These are phyloP conservation scores for Yamagishiella unicocca DNA, from an alignment of 139 green algal species.

Conservation along the genomic window DNA sequence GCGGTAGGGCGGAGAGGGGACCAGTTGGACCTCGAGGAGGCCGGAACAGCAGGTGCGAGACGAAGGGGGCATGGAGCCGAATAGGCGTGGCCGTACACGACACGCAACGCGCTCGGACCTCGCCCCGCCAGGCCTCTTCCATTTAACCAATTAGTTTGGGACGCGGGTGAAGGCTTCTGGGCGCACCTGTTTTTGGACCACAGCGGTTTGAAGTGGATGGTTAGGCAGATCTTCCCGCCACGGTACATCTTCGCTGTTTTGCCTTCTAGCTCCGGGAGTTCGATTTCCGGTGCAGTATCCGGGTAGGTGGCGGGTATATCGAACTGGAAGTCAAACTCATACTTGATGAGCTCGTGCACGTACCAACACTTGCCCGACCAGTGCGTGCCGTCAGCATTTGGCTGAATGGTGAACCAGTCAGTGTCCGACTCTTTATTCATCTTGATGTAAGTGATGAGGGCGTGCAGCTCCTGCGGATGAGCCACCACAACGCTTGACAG, in stretches of 20 bases:
- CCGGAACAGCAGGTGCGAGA: too few relatives aligned
- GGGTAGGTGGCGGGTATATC: constrained; percentile 97
- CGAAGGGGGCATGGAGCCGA: too few relatives aligned
- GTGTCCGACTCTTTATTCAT: constrained; percentile 95
- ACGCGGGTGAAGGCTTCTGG: too few relatives aligned
- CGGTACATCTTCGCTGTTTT: constrained; percentile 99
- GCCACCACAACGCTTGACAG: neutral
- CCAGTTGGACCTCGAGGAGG: too few relatives aligned
- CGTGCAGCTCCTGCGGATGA: constrained; percentile 86
- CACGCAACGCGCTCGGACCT: too few relatives aligned
- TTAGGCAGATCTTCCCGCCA: constrained; percentile 97
- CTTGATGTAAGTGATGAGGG: constrained; percentile 96
- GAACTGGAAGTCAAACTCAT: constrained; percentile 98
- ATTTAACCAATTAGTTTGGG: too few relatives aligned
- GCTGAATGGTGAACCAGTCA: constrained; percentile 97
- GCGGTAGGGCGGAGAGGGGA: too few relatives aligned
- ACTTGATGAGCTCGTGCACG: constrained; percentile 94
- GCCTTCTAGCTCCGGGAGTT: constrained; percentile 96
- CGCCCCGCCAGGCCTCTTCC: too few relatives aligned
- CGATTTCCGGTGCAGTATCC: constrained; percentile 90
- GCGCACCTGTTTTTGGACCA: constrained; percentile 91
- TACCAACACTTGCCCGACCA: constrained; percentile 95
- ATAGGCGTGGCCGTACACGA: too few relatives aligned
- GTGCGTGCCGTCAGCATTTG: constrained; percentile 84
- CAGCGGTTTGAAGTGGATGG: constrained; percentile 98